Percentiles rank a stretch among this genome's conserved stretches.
These are phyloP conservation scores for Neoboletus subvelutipes DNA, from an alignment of 768 basidiomycete species.

Conservation along the genomic window DNA sequence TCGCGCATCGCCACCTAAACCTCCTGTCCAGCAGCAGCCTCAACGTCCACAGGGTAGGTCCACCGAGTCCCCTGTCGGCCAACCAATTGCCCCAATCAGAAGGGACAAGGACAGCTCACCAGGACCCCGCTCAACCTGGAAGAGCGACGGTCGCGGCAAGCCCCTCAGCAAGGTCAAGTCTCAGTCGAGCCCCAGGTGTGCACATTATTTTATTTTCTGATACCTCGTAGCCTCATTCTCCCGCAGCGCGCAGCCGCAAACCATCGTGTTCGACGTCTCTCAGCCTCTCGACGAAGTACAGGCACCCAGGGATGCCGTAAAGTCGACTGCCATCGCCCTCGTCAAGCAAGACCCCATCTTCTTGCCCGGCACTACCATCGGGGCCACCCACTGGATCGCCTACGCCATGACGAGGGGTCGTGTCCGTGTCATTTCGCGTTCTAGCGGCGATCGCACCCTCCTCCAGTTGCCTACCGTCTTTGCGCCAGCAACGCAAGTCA, in stretches of 20 bases:
- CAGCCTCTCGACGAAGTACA: conserved; percentile 72
- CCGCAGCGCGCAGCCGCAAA: conserved; percentile 59
- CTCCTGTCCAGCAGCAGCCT: conserved; percentile 43
- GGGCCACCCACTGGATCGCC: conserved; percentile 90
- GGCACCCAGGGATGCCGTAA: conserved; percentile 72
- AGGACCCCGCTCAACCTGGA: conserved; percentile 50
- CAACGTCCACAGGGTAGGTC: conserved; percentile 47
- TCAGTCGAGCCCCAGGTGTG: conserved; percentile 60
- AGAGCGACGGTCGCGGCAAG: conserved; percentile 38
- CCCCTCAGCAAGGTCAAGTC: conserved; percentile 42
- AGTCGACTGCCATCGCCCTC: conserved; percentile 87
- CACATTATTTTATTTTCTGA: neutral
- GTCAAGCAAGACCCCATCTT: conserved; percentile 85
- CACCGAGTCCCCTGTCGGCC: conserved; percentile 49
- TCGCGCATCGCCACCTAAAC: conserved; percentile 65
- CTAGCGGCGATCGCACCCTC: conserved; percentile 83
- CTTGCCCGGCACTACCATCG: conserved; percentile 83
- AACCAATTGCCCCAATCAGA: conserved; percentile 38
- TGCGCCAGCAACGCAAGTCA: conserved; percentile 59
- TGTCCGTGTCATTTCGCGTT: conserved; percentile 84
- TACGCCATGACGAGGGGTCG: conserved; percentile 93
- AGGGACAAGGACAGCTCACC: conserved; percentile 76
- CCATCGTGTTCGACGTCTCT: conserved; percentile 73
- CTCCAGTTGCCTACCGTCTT: conserved; percentile 73
- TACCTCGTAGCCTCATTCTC: conserved; percentile 1